phyloP scores from a whole-genome alignment of 2,329 filamentous ascomycete species.

The Ilyonectria sp. region DNA sequence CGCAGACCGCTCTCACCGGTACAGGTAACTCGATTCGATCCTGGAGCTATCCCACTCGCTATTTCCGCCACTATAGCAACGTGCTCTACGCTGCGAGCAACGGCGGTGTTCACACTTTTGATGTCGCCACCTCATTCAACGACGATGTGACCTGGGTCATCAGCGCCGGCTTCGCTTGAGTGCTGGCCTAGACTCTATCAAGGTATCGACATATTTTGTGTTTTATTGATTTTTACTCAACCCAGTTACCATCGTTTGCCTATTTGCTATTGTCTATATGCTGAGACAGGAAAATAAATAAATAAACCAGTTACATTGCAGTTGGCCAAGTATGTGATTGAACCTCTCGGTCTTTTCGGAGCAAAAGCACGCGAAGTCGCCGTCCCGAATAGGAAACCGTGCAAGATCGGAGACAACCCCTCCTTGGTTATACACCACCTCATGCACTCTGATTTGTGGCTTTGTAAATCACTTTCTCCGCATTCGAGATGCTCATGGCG shows the following conservation, averaged over 20 bases:
- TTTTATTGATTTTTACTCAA: too few species aligned
- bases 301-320: background rate
- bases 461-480: background rate
- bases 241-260: background rate
- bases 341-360: background rate
- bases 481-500: background rate
- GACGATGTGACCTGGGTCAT: slow-evolving; percentile 55
- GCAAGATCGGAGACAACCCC: background rate
- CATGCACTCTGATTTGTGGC: background rate
- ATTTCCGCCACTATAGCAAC: slow-evolving; percentile 65
- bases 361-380: background rate
- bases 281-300: background rate
- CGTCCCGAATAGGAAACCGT: background rate
- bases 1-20: slow-evolving; percentile 65
- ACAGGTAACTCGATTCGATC: slow-evolving; percentile 67
- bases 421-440: background rate
- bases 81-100: slow-evolving; percentile 64
- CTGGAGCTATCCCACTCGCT: slow-evolving; percentile 74
- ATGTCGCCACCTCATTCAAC: slow-evolving; percentile 63
- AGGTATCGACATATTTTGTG: background rate
- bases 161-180: slow-evolving; percentile 23
- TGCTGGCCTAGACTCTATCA: background rate
- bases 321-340: background rate
- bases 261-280: background rate
- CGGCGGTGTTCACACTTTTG: slow-evolving; percentile 70